Evolutionary conservation across 495 filamentous ascomycete species (phyloP).

Genomic region (Extremus antarcticus): DNA sequence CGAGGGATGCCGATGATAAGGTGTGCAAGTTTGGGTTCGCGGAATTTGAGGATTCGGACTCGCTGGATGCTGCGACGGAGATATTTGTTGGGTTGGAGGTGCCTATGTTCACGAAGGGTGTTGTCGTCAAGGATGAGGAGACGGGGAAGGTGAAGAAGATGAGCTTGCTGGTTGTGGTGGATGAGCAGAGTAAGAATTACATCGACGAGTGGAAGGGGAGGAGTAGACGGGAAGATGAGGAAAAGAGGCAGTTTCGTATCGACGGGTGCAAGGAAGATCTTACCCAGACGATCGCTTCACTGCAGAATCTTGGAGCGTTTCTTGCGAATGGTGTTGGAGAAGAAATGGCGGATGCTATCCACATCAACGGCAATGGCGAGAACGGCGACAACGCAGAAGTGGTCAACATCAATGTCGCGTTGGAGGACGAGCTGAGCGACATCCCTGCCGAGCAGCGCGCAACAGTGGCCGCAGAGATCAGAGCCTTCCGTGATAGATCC

Average conservation of each 20-base stretch:
- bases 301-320: conserved; percentile 56
- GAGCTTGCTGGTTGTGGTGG: conserved; percentile 64
- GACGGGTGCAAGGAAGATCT: conserved; percentile 56
- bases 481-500: conserved; percentile 84
- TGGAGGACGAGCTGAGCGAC: conserved; percentile 90
- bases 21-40: conserved; percentile 88
- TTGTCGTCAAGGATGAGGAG: conserved; percentile 37
- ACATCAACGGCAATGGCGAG: conserved; percentile 51
- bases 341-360: conserved; percentile 39
- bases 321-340: conserved; percentile 23
- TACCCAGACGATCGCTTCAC: conserved; percentile 51
- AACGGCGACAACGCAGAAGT: conserved; percentile 55
- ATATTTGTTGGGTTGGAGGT: conserved; percentile 76
- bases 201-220: conserved; percentile 65
- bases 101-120: conserved; percentile 58
- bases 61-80: conserved; percentile 75
- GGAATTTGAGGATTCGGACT: conserved; percentile 88
- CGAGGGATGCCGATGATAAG: conserved; percentile 72
- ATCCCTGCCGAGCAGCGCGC: conserved; percentile 96
- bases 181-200: conserved; percentile 68
- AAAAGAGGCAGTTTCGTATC: conserved; percentile 55
- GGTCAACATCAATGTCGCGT: conserved; percentile 78
- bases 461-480: conserved; percentile 87
- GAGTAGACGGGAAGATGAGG: conserved; percentile 53
- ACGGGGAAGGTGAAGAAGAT: conserved; percentile 56